Evolutionary conservation across 2,329 filamentous ascomycete genomes (phyloP), one percentile per base, ranked within the genome.

Genomic region (Fulvia fulva): DNA sequence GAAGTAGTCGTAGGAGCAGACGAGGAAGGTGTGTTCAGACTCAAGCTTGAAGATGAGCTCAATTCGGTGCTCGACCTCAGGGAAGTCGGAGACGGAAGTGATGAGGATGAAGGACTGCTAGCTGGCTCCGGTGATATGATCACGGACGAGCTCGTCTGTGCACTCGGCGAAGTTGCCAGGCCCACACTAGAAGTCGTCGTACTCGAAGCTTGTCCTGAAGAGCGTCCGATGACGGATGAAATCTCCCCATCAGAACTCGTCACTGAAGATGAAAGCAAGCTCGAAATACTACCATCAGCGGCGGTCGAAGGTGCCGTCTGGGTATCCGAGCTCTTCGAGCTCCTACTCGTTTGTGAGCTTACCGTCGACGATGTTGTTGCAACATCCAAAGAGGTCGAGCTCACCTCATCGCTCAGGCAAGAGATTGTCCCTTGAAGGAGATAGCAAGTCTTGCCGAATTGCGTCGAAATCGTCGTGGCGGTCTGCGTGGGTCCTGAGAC

Each of bases 341-440:
- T 53, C 22, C 37, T 41, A 44, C 34, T 53, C 23, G 37, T 41
- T 34, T 37, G 37, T 53, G 51, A 53, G 51, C 51, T 53, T 53
- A 47, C 37, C 37, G 49, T 44, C 21, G 23, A 44, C n/a, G 51
- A 44, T 11, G 21, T 34, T 25, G 5, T 25, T 8, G 12, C n/a
- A 23, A 45, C 22, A 23, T 8, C 25, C 22, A 6, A 9, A 47
- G 44, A 47, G 44, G 25, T 47, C 16, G 21, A 23, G 44, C 44
- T 47, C 25, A 47, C 44, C 44, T 47, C 44, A 26, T 47, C 44
- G 25, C 21, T 47, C 25, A 47, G 25, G 44, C 44, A 47, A 47
- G 44, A 47, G 5, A 19, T 25, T 47, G 44, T 47, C 12, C 44
- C 44, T 11, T 47, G 19, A 16, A 47, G 44, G 25, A 47, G 44